Conservation (phyloP, 257 asterid species). For the Solanum microdontum region DNA sequence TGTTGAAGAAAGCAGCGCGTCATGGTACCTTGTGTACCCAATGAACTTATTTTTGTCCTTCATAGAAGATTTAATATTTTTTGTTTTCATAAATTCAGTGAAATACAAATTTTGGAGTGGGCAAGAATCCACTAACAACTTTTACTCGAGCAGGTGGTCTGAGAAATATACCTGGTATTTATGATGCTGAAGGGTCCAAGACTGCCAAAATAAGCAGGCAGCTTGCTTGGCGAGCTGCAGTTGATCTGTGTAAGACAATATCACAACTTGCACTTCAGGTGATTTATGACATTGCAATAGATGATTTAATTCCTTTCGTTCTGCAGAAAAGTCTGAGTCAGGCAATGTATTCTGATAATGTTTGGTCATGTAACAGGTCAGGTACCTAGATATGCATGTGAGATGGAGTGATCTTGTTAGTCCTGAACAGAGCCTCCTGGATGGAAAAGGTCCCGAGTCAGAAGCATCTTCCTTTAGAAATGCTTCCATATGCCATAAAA, state of each 20-base stretch:
- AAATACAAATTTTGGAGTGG: not conserved
- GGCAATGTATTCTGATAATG: not conserved
- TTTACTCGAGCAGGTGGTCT: conserved; percentile 47
- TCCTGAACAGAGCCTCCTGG: conserved; percentile 45
- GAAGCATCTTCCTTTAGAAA: conserved; percentile 75
- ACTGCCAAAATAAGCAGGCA: conserved; percentile 56
- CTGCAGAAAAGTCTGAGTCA: not conserved
- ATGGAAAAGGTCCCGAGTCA: conserved; percentile 57
- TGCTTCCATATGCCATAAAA: conserved; percentile 52
- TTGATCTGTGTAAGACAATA: conserved; percentile 51
- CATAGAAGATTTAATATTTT: not conserved
- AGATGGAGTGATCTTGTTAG: conserved; percentile 75
- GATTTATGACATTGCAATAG: conserved; percentile 2
- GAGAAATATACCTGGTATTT: conserved; percentile 38
- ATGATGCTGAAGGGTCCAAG: conserved; percentile 43
- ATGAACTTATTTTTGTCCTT: not conserved
- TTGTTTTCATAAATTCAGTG: not conserved
- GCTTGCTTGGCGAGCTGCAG: conserved; percentile 76
- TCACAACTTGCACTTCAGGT: conserved; percentile 89
- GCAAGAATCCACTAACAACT: not conserved
- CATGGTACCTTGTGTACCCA: conserved; percentile 35
- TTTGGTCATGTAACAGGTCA: conserved; percentile 42
- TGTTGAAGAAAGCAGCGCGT: conserved; percentile 46
- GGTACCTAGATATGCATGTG: conserved; percentile 63
- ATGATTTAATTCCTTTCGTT: not conserved